These are phyloP conservation scores for Trichosanthes cucumerina DNA, from an alignment of 306 rosid genomes.

Conservation along the genomic window DNA sequence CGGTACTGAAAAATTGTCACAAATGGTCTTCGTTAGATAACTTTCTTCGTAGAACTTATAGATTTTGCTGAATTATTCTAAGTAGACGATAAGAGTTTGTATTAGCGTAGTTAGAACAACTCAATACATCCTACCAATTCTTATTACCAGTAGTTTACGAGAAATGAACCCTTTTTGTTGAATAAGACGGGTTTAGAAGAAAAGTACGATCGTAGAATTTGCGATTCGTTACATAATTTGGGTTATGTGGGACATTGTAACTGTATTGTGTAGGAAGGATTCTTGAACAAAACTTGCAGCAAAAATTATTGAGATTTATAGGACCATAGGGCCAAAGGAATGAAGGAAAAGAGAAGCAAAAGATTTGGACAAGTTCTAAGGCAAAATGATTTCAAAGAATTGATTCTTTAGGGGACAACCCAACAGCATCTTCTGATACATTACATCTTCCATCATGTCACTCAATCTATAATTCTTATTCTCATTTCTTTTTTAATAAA, in stretches of 20 bases:
- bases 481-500: background rate
- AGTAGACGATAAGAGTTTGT: too few relatives aligned
- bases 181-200: background rate
- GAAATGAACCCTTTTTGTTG: background rate
- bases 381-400: background rate
- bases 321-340: background rate
- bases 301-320: background rate
- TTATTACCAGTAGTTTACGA: too few relatives aligned
- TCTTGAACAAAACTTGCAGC: background rate
- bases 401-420: background rate
- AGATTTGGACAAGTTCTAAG: background rate
- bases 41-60: background rate
- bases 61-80: too few relatives aligned
- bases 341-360: background rate
- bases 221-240: background rate
- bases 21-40: background rate
- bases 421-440: background rate
- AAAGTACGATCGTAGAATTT: too few relatives aligned
- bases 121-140: background rate
- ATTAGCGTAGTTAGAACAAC: background rate
- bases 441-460: slow-evolving; percentile 1
- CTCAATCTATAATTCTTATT: background rate
- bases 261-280: background rate
- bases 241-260: background rate
- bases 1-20: slow-evolving; percentile 38